Evolutionary conservation across 768 basidiomycete genomes (phyloP), one percentile per base, ranked within the genome.

Genomic region (Tylopilus vinaceipallidus): DNA sequence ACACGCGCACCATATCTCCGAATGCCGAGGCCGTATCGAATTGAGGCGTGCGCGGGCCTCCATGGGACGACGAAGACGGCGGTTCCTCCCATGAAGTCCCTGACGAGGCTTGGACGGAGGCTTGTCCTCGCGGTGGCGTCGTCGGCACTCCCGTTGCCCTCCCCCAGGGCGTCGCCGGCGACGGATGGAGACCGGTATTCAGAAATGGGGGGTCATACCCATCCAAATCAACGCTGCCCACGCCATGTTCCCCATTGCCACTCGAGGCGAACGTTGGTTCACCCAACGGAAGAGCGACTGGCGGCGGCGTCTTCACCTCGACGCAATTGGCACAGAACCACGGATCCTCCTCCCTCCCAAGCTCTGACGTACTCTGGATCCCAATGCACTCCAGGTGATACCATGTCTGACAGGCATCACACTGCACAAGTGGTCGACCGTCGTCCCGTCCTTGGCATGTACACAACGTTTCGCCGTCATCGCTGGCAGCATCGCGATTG

Each of bases 341-440:
- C 1, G 81, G 81, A 57, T 90, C 88, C 57, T 90, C 86, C 60
- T 88, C 87, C 42, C 68, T 77, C 7, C 88, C 90, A 14, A 91
- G 72, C 44, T 89, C 82, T 11, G 75, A 67, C 29, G 81, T 75
- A 56, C 74, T 76, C 44, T 68, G 70, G 57, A 92, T 86, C 44
- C 88, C 89, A 32, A 92, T 83, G 66, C 90, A 93, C 37, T 80
- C 70, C 27, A 90, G 74, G 67, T 93, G 90, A 62, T 86, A 91
- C 90, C 90, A 93, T 14, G 74, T 83, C 62, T 80, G 74, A 64
- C 90, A 93, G 4, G 76, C 75, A 58, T 92, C 89, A 56, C 90
- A 93, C 59, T 91, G 90, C 27, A 92, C 91, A 39, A 88, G 74
- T 50, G 82, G 78, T n/a, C 84, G 73, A 4, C 84, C 88, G 50